Conservation (phyloP, 352 stramenopile genomes). For the Globisporangium yorkense region DNA sequence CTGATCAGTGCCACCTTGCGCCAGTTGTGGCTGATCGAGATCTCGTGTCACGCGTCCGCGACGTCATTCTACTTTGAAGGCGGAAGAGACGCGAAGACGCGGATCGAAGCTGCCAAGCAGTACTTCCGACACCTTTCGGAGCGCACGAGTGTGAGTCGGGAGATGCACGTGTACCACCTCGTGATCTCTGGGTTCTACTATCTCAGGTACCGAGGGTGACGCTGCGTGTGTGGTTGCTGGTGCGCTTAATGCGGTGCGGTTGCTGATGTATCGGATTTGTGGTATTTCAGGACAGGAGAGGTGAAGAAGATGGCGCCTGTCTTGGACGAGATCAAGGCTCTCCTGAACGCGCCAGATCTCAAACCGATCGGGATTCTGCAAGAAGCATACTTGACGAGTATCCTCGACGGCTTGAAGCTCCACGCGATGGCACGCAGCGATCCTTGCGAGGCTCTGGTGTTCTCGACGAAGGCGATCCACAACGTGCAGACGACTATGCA, state of each 20-base stretch:
- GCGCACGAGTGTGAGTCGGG: constrained; percentile 20
- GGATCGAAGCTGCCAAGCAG: constrained; percentile 39
- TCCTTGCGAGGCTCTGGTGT: constrained; percentile 31
- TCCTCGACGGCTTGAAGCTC: constrained; percentile 47
- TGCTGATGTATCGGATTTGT: not conserved
- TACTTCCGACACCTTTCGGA: constrained; percentile 27
- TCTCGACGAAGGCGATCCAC: constrained; percentile 51
- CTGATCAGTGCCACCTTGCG: not conserved
- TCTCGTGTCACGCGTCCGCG: constrained; percentile 48
- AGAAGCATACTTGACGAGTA: constrained; percentile 41
- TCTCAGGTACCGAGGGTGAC: constrained; percentile 26
- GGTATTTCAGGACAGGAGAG: constrained; percentile 26
- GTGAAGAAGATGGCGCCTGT: constrained; percentile 33
- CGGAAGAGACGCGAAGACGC: constrained; percentile 20
- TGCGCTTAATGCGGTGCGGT: too few species aligned
- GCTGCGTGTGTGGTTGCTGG: not conserved
- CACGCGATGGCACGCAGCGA: constrained; percentile 33
- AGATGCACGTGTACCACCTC: constrained; percentile 50
- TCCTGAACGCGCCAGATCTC: constrained; percentile 9
- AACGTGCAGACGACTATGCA: constrained; percentile 44
- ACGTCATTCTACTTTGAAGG: constrained; percentile 28
- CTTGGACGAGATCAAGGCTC: constrained; percentile 32
- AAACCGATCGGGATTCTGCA: constrained; percentile 13
- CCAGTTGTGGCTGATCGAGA: constrained; percentile 62
- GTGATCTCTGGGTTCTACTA: constrained; percentile 51